Conservation (phyloP, 352 stramenopile genomes). For the Pythium volutum region DNA sequence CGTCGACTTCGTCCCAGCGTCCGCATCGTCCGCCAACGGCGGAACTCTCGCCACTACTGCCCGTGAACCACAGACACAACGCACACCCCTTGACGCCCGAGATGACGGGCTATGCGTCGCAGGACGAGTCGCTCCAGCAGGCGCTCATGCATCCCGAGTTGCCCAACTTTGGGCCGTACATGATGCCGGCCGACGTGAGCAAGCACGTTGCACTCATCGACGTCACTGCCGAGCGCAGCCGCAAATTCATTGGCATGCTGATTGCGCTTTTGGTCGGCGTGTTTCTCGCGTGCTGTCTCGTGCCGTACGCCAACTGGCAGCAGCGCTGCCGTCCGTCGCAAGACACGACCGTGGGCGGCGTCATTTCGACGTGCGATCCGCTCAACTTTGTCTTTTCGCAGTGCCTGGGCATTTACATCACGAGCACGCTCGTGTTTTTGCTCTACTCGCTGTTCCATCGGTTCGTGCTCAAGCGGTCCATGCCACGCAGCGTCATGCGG, state of each 20-base stretch:
- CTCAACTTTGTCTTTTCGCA: conserved; percentile 85
- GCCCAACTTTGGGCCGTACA: conserved; percentile 81
- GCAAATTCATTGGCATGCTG: conserved; percentile 57
- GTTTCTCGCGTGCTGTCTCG: conserved; percentile 72
- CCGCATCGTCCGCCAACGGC: not conserved
- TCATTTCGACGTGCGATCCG: conserved; percentile 70
- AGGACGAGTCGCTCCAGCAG: conserved; percentile 48
- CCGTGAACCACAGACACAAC: not conserved
- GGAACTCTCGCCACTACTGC: conserved; percentile 41
- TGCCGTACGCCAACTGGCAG: conserved; percentile 80
- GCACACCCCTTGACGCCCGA: not conserved
- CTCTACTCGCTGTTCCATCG: conserved; percentile 76
- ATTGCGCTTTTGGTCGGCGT: conserved; percentile 64
- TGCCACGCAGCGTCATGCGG: conserved; percentile 80
- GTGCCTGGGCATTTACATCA: conserved; percentile 78
- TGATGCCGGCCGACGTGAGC: conserved; percentile 61
- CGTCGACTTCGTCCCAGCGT: not conserved
- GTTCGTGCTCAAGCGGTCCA: conserved; percentile 68
- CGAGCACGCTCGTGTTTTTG: conserved; percentile 70
- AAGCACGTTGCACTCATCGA: conserved; percentile 57
- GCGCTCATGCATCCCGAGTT: conserved; percentile 69
- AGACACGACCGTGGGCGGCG: conserved; percentile 15
- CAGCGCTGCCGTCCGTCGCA: conserved; percentile 42
- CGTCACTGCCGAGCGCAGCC: conserved; percentile 44
- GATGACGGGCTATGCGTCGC: not conserved